Base-by-base conservation (phyloP, 345 rosid genomes). In the Acer campestre region DNA sequence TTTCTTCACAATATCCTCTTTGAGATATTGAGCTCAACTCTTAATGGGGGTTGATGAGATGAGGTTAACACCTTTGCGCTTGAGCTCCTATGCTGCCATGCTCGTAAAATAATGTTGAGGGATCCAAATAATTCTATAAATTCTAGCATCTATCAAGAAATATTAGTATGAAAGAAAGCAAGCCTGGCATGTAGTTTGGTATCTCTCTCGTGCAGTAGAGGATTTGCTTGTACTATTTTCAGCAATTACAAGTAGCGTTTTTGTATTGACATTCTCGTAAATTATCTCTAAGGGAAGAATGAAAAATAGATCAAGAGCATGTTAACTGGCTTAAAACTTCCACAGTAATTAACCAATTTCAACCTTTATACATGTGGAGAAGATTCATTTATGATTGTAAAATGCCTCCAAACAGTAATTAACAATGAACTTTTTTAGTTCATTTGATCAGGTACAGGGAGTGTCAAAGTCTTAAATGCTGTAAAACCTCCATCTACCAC, bases 401-500 rank as follows among this genome's bases (percentile, higher is more conserved):
- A 51, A 51, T 51, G 35, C 62, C 20, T 63, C 9, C 25, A 10
- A 63, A 51, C 49, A 12, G 38, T 48, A 5, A 46, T 29, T 7
- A n/a, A 49, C 20, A 48, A 68, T 68, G 70, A 59, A 75, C 56
- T n/a, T 59, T 6, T 75, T 61, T 68, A 78, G 59, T 74, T 61
- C 77, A 83, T 77, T 80, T 89, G 73, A 76, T 83, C 84, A 13
- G 92, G 89, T 67, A 84, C 74, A 68, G 93, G 93, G 20, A 95
- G 76, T 29, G 18, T 64, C 67, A 91, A 42, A 68, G 49, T 83
- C 85, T 91, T 95, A 75, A 90, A 83, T 49, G 79, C 77, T 22
- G 98, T 92, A 82, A 93, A 90, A 14, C 98, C 99, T 80, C 99
- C 99, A 80, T 95, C 99, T 9, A 95, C 92, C 70, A 91, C 93